These are phyloP conservation scores for Phaffomyces opuntiae DNA, from an alignment of 805 yeast species.

Conservation along the genomic window DNA sequence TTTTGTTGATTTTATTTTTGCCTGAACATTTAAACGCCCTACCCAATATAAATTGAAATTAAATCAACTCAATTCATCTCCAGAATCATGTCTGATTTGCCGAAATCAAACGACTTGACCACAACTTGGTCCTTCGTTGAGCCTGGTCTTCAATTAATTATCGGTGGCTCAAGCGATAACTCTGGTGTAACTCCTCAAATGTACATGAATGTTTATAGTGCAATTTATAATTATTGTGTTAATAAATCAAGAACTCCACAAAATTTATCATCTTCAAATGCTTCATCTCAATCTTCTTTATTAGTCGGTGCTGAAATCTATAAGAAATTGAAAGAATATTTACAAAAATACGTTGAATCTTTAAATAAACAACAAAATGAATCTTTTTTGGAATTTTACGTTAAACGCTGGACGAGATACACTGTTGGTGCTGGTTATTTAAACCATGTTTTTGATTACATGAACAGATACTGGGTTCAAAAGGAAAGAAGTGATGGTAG, in stretches of 20 bases:
- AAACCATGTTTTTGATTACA: constrained; percentile 89
- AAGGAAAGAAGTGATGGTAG: constrained; percentile 93
- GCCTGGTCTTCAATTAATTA: constrained; percentile 64
- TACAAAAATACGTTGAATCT: constrained; percentile 49
- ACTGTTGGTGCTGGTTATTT: constrained; percentile 87
- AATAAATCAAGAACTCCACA: constrained; percentile 56
- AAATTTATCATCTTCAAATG: constrained; percentile 19
- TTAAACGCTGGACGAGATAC: constrained; percentile 80
- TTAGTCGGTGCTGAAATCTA: constrained; percentile 90
- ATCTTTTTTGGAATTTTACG: constrained; percentile 74
- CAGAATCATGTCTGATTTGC: constrained; percentile 27
- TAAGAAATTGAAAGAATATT: constrained; percentile 57
- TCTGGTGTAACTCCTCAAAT: constrained; percentile 52
- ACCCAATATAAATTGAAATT: too few relatives aligned
- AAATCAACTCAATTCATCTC: background rate
- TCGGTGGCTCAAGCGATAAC: constrained; percentile 54
- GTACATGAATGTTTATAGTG: constrained; percentile 89
- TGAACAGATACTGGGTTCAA: constrained; percentile 96
- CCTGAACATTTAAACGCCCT: too few relatives aligned
- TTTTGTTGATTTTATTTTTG: too few relatives aligned
- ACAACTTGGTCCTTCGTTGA: constrained; percentile 76
- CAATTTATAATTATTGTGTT: constrained; percentile 89
- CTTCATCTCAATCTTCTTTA: constrained; percentile 30
- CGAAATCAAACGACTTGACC: constrained; percentile 52
- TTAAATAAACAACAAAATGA: constrained; percentile 51